Percentiles rank a stretch among this genome's conserved stretches.
Evolutionary conservation across 352 stramenopile species (phyloP).

Genomic region (Phytophthora foliorum): DNA sequence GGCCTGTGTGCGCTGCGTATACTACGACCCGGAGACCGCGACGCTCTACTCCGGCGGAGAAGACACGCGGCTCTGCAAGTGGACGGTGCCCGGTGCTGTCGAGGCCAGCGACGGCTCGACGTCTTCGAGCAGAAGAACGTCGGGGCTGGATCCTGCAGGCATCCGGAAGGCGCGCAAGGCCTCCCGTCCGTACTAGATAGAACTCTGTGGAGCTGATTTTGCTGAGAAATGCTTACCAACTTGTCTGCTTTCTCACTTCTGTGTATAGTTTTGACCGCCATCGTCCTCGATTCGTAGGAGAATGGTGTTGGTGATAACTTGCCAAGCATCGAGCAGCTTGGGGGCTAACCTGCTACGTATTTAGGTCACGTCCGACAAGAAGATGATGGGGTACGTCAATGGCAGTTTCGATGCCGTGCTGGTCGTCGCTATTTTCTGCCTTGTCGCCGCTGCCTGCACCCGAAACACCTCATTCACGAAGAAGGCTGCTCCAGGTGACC

Average conservation of each 20-base stretch:
- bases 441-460: too few relatives aligned
- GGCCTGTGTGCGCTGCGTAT: conserved; percentile 81
- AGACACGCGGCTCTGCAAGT: conserved; percentile 88
- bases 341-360: not conserved
- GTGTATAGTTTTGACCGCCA: not conserved
- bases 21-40: conserved; percentile 63
- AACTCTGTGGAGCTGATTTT: conserved; percentile 5
- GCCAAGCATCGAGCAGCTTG: not conserved
- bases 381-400: not conserved
- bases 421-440: conserved; percentile 12
- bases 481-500: conserved; percentile 21
- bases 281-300: conserved; percentile 1
- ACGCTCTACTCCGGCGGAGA: conserved; percentile 88
- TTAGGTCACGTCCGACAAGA: conserved; percentile 22
- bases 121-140: conserved; percentile 38
- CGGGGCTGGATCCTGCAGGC: conserved; percentile 50
- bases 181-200: conserved; percentile 74
- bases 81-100: conserved; percentile 39
- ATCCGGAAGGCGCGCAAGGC: conserved; percentile 82
- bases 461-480: conserved; percentile 39
- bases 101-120: conserved; percentile 9
- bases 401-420: conserved; percentile 5
- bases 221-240: conserved; percentile 10
- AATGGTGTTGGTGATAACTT: too few relatives aligned
- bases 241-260: conserved; percentile 7